Evolutionary conservation across 2,329 filamentous ascomycete species (phyloP).

Genomic region (Nectriaceae sp.): DNA sequence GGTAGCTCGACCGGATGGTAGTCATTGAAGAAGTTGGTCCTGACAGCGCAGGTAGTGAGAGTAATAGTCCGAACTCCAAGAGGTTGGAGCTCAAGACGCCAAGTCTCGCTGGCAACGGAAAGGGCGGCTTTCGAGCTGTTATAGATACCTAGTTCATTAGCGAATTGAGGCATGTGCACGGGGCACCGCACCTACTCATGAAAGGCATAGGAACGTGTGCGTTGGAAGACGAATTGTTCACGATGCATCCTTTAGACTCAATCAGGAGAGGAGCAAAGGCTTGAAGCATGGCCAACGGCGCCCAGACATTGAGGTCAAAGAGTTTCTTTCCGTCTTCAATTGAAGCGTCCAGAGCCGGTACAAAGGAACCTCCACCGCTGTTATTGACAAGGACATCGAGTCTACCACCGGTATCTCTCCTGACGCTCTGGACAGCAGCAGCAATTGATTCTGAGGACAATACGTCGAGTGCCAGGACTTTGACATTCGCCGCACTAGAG

Average conservation of each 20-base stretch:
- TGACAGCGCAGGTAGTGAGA: constrained; percentile 21
- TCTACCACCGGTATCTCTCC: constrained; percentile 14
- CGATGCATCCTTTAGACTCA: constrained; percentile 28
- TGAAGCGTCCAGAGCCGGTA: constrained; percentile 27
- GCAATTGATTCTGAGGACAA: constrained; percentile 27
- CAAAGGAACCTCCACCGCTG: constrained; percentile 11
- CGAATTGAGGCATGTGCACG: too few species aligned
- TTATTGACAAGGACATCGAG: constrained; percentile 28
- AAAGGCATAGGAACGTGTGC: constrained; percentile 3
- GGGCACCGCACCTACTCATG: constrained; percentile 5
- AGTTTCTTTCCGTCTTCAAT: constrained; percentile 12
- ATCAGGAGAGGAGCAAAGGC: constrained; percentile 36
- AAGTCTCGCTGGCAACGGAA: constrained; percentile 20
- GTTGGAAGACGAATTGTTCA: constrained; percentile 17
- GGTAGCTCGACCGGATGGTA: constrained; percentile 9
- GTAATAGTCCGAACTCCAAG: constrained; percentile 29
- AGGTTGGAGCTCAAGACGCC: constrained; percentile 27
- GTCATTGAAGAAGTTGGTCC: constrained; percentile 16
- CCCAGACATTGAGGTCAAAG: constrained; percentile 44
- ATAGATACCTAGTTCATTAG: constrained; percentile 20
- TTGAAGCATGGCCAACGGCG: constrained; percentile 37
- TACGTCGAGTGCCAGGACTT: constrained; percentile 33
- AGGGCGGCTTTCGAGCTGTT: constrained; percentile 28
- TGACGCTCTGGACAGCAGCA: constrained; percentile 18
- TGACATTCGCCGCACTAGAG: constrained; percentile 17